Conservation (phyloP, 2,329 filamentous ascomycete species). For the Celoporthe dispersa region DNA sequence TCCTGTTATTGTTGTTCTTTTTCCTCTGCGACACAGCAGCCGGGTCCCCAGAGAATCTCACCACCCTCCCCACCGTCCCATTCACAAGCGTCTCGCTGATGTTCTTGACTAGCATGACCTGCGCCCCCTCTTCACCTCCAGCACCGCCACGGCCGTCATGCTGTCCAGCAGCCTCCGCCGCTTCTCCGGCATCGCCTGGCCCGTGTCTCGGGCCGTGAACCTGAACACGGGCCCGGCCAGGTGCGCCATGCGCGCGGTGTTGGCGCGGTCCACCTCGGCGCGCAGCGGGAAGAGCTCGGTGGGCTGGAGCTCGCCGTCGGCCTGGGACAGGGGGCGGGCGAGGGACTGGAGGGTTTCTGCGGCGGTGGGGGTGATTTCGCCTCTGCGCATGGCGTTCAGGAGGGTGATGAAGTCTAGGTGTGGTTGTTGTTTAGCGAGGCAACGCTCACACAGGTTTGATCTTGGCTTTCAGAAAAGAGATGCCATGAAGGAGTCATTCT, state of each 20-base stretch:
- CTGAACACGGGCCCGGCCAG: conserved; percentile 62
- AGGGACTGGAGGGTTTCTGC: conserved; percentile 65
- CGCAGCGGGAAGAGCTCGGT: conserved; percentile 76
- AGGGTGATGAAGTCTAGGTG: conserved; percentile 66
- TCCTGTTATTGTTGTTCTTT: not conserved
- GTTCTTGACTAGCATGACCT: conserved; percentile 83
- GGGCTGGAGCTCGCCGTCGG: conserved; percentile 62
- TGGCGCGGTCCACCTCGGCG: conserved; percentile 72
- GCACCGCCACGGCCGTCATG: conserved; percentile 70
- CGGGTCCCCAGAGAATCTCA: conserved; percentile 54
- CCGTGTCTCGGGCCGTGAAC: conserved; percentile 66
- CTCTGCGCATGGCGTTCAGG: conserved; percentile 78
- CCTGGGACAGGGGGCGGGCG: conserved; percentile 59
- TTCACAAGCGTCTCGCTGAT: conserved; percentile 76
- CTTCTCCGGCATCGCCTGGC: conserved; percentile 54
- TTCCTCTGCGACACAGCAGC: not conserved
- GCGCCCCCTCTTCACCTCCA: conserved; percentile 72
- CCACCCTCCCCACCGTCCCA: conserved; percentile 72
- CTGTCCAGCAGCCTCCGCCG: conserved; percentile 68
- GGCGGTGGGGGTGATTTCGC: conserved; percentile 62
- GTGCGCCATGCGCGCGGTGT: conserved; percentile 63
- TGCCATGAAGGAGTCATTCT: no score
- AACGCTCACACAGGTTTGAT: not conserved
- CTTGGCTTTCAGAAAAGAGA: not conserved
- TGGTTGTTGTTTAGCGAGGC: no score